A percentile compares a stretch with the other conserved stretches of the same genome.
Conservation (phyloP, 345 rosid genomes). For the Reutealis trisperma region DNA sequence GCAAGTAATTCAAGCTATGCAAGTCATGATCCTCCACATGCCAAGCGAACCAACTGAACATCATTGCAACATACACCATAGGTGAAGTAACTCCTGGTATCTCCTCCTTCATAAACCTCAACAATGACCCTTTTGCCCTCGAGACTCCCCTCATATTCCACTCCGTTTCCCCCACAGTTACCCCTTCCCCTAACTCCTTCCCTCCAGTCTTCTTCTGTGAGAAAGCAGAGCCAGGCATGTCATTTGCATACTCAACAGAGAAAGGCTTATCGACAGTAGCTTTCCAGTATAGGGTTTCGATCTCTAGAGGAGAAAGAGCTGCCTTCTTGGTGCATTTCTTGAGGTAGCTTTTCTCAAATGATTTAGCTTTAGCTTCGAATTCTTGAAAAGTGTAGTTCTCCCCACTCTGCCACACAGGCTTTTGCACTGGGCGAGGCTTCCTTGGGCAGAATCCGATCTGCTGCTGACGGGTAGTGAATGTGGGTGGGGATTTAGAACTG, state of each 20-base stretch:
- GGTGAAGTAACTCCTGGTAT: slow-evolving; percentile 99
- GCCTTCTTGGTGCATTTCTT: slow-evolving; percentile 63
- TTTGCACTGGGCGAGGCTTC: slow-evolving; percentile 83
- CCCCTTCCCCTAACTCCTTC: slow-evolving; percentile 51
- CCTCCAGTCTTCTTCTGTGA: slow-evolving; percentile 48
- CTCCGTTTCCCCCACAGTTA: slow-evolving; percentile 77
- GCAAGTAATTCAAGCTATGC: slow-evolving; percentile 97
- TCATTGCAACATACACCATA: slow-evolving; percentile 93
- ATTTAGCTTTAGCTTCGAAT: slow-evolving; percentile 84
- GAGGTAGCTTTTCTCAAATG: slow-evolving; percentile 64
- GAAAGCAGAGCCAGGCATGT: slow-evolving; percentile 98
- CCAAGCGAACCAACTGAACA: slow-evolving; percentile 99
- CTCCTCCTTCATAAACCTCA: slow-evolving; percentile 97
- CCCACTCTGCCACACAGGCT: slow-evolving; percentile 98
- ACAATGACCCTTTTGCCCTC: slow-evolving; percentile 83
- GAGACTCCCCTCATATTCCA: slow-evolving; percentile 99
- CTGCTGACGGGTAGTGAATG: slow-evolving; percentile 98
- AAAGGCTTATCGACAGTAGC: slow-evolving; percentile 92
- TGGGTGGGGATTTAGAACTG: slow-evolving; percentile 53
- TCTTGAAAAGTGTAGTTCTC: slow-evolving; percentile 78
- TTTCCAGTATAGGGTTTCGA: slow-evolving; percentile 95
- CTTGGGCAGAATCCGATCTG: slow-evolving; percentile 99
- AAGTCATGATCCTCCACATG: slow-evolving; percentile 98
- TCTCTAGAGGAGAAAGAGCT: slow-evolving; percentile 60
- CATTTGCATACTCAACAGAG: slow-evolving; percentile 93